Base-by-base conservation (phyloP, 768 basidiomycete genomes). In the Suillus bovinus region DNA sequence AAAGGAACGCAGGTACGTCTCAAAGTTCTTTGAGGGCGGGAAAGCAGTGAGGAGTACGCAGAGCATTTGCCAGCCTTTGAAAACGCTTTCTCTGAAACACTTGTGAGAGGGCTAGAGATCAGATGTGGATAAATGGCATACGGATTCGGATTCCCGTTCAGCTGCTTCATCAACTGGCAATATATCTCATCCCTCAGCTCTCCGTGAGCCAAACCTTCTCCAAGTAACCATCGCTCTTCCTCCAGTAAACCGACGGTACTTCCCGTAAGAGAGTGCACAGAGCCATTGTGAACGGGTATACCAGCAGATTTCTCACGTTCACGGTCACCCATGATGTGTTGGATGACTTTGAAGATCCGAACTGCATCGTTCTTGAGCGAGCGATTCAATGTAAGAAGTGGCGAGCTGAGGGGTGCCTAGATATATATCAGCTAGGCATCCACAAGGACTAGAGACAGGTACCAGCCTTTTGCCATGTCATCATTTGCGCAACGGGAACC, bases 181-280 rank as follows among this genome's bases (percentile, higher is more conserved):
- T 93, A 98, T 56, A 96, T 88, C 76, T 97, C 96, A 74, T 98
- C 96, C 64, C 95, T 79, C 68, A 97, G 79, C 76, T 96, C 94
- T 13, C 89, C 87, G 61, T 94, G 86, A 3, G 82, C 73, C 41
- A 97, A 80, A 3, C 92, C 94, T 69, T 92, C 88, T 50, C 85
- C 81, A 11, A 96, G 80, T 63, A 97, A 76, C 91, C 93, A 95
- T 24, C 93, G 81, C 64, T 94, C 90, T 72, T 96, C 94, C 68
- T 95, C 93, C 22, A 95, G 72, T 44, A 90, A 74, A 11, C 80
- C 79, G 34, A 76, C 67, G 46, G 66, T 68, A 2, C 84, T 84
- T 0, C 69, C 72, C 61, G 81, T 82, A 39, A 84, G 76, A 22
- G 82, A 76, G 39, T 72, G 75, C 63, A 79, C 79, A 8, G 83